Conservation (phyloP, 1,284 basidiomycete genomes). For the Sporisorium graminicola region DNA sequence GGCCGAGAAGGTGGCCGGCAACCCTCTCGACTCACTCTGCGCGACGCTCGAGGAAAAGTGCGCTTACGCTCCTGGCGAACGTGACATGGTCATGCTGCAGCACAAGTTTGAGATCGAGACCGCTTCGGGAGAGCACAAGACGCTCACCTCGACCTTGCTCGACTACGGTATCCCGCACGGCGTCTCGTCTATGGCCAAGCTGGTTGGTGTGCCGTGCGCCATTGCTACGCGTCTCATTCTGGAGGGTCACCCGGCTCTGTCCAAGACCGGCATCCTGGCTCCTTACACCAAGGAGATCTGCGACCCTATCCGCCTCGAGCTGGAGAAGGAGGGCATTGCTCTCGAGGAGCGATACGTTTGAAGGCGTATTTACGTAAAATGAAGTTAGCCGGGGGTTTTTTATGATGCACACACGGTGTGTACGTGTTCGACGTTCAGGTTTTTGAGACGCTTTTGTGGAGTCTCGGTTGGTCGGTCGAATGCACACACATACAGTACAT, state of each 20-base stretch:
- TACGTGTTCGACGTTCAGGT: not conserved
- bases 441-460: not conserved
- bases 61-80: conserved; percentile 89
- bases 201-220: conserved; percentile 93
- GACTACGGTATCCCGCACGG: conserved; percentile 84
- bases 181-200: conserved; percentile 93
- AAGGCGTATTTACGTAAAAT: not conserved
- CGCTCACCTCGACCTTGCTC: conserved; percentile 90
- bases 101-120: conserved; percentile 76
- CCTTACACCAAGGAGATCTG: conserved; percentile 83
- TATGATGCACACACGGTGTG: not conserved
- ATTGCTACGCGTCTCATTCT: conserved; percentile 81
- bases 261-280: conserved; percentile 77
- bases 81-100: conserved; percentile 96
- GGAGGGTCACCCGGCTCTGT: conserved; percentile 76
- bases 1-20: conserved; percentile 78
- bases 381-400: not conserved
- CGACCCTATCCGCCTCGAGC: conserved; percentile 67
- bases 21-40: conserved; percentile 94
- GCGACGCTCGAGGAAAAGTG: conserved; percentile 90
- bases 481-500: conserved; percentile 1
- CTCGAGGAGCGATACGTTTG: conserved; percentile 67
- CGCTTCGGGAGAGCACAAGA: conserved; percentile 78
- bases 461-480: not conserved
- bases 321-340: conserved; percentile 68